Evolutionary conservation across 768 basidiomycete species (phyloP).

Genomic region (Boletales sp.): DNA sequence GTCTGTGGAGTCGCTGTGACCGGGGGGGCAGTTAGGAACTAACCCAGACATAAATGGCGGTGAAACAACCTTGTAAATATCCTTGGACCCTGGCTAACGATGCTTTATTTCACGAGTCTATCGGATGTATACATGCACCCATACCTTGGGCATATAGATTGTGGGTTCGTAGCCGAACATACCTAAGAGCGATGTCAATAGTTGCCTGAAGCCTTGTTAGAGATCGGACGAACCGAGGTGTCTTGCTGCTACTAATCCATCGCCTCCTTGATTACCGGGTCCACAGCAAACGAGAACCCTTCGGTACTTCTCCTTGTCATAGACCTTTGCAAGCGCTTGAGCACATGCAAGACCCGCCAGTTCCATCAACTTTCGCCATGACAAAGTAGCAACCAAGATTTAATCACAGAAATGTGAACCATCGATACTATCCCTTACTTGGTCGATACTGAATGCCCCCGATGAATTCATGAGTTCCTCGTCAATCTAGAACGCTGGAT

Average conservation of each 20-base stretch:
- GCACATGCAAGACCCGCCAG: slow-evolving; percentile 94
- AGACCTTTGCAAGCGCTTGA: slow-evolving; percentile 78
- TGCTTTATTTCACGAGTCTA: background rate
- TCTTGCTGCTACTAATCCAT: slow-evolving; percentile 93
- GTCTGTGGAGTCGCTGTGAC: slow-evolving; percentile 68
- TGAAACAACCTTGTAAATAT: slow-evolving; percentile 72
- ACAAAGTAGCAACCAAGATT: background rate
- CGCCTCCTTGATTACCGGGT: slow-evolving; percentile 96
- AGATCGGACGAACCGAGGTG: slow-evolving; percentile 64
- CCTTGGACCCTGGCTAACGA: slow-evolving; percentile 83
- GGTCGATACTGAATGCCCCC: slow-evolving; percentile 95
- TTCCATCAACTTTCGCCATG: slow-evolving; percentile 76
- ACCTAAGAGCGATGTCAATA: slow-evolving; percentile 38
- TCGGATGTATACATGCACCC: background rate
- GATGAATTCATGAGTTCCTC: slow-evolving; percentile 84
- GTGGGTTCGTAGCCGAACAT: slow-evolving; percentile 91
- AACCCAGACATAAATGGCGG: background rate
- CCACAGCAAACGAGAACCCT: slow-evolving; percentile 94
- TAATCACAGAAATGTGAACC: background rate
- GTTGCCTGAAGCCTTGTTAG: background rate
- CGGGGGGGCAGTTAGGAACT: background rate
- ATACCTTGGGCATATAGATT: slow-evolving; percentile 91
- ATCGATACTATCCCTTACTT: slow-evolving; percentile 42
- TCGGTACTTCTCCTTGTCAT: slow-evolving; percentile 60
- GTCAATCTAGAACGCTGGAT: slow-evolving; percentile 63